Evolutionary conservation across 768 basidiomycete species (phyloP).

Genomic region (Lentinula guzmanii): DNA sequence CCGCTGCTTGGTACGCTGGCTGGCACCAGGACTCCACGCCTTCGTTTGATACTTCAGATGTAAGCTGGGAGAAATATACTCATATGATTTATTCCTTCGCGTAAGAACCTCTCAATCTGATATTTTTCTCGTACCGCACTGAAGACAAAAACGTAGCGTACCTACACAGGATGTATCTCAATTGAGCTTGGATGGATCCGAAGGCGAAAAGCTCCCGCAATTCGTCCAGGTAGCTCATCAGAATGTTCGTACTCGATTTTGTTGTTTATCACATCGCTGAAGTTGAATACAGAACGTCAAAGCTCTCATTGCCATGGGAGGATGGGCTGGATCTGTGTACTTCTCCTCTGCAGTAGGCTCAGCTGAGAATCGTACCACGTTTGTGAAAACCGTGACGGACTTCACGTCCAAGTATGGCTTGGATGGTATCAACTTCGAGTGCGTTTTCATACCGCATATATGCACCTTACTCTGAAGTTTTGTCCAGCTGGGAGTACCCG

Average conservation of each 20-base stretch:
- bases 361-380: constrained; percentile 50
- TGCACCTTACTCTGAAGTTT: not conserved
- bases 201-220: constrained; percentile 42
- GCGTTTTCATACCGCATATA: constrained; percentile 10
- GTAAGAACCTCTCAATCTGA: constrained; percentile 38
- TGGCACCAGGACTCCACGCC: constrained; percentile 52
- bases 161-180: constrained; percentile 29
- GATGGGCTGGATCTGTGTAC: constrained; percentile 39
- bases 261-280: not conserved
- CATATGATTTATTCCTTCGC: constrained; percentile 67
- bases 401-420: constrained; percentile 48
- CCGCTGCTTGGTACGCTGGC: constrained; percentile 64
- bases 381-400: constrained; percentile 49
- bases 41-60: constrained; percentile 15
- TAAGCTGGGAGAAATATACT: constrained; percentile 66
- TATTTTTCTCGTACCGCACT: not conserved
- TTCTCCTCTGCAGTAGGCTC: constrained; percentile 56
- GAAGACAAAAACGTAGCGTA: constrained; percentile 16
- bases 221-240: constrained; percentile 47
- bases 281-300: constrained; percentile 38
- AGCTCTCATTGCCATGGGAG: constrained; percentile 58
- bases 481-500: not conserved
- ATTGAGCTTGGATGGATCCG: constrained; percentile 34
- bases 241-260: constrained; percentile 23
- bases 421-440: constrained; percentile 58